These are phyloP conservation scores for Pyronema omphalodes DNA, from an alignment of 495 filamentous ascomycete species.

Conservation along the genomic window DNA sequence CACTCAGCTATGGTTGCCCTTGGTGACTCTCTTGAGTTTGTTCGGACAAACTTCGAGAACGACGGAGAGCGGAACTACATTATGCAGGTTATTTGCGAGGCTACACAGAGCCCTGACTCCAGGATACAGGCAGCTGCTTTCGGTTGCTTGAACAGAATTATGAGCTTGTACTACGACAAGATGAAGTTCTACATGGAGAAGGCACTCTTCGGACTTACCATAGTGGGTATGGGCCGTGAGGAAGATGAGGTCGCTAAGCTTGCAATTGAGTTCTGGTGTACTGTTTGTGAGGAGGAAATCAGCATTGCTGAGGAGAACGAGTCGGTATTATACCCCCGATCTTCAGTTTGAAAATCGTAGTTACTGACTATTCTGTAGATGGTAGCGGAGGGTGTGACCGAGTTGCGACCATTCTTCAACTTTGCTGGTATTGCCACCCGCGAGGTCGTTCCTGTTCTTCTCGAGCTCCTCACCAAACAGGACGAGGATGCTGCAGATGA, in stretches of 20 bases:
- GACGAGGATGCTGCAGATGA: conserved; percentile 93
- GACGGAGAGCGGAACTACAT: conserved; percentile 99
- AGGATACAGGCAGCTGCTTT: conserved; percentile 90
- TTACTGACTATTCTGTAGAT: conserved; percentile 7
- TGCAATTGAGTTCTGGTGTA: conserved; percentile 98
- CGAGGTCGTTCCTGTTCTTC: conserved; percentile 82
- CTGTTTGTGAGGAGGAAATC: conserved; percentile 95
- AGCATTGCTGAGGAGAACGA: conserved; percentile 92
- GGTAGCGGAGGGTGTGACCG: conserved; percentile 52
- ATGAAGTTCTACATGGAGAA: conserved; percentile 99
- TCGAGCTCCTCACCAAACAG: conserved; percentile 80
- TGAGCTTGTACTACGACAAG: conserved; percentile 95
- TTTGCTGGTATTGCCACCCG: conserved; percentile 75
- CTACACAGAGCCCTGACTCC: conserved; percentile 74
- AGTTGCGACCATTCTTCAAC: conserved; percentile 76
- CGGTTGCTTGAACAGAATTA: conserved; percentile 92
- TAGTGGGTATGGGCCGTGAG: conserved; percentile 92
- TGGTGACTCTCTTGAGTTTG: conserved; percentile 94
- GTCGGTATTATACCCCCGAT: conserved; percentile 37
- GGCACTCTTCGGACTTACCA: conserved; percentile 93
- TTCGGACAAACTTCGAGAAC: conserved; percentile 93
- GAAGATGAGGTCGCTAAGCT: conserved; percentile 97
- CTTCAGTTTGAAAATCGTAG: background rate
- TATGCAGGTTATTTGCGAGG: conserved; percentile 99
- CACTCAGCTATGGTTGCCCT: conserved; percentile 82